Conservation (phyloP, 106 monocot genomes). For the Dactylorhiza incarnata region DNA sequence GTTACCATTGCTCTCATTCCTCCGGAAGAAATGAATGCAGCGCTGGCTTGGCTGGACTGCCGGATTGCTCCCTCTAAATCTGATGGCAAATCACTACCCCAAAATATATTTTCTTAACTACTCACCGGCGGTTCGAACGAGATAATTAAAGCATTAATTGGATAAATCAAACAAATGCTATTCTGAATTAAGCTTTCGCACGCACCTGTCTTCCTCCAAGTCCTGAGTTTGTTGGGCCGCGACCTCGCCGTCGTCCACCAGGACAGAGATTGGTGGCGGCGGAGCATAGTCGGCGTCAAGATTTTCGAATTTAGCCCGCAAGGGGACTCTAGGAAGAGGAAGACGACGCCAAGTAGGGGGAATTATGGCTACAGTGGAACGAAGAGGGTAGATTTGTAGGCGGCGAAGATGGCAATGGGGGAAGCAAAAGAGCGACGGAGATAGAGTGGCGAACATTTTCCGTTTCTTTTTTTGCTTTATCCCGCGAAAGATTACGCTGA, state of each 20-base stretch:
- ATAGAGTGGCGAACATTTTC: not conserved
- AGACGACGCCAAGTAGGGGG: not conserved
- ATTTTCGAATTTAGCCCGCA: slow-evolving; percentile 74
- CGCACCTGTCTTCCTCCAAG: slow-evolving; percentile 68
- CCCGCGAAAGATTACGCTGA: no score
- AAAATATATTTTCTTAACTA: not conserved
- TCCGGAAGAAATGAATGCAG: slow-evolving; percentile 49
- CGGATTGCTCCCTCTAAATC: slow-evolving; percentile 77
- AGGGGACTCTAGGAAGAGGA: slow-evolving; percentile 2
- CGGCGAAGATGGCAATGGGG: not conserved
- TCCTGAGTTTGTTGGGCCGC: slow-evolving; percentile 6
- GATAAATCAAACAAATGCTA: no score
- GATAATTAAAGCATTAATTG: not conserved
- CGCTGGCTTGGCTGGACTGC: slow-evolving; percentile 65
- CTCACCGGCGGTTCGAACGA: not conserved
- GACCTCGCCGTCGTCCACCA: not conserved
- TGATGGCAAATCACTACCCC: slow-evolving; percentile 68
- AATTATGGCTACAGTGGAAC: not conserved
- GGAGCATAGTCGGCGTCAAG: slow-evolving; percentile 34
- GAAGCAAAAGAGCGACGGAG: not conserved
- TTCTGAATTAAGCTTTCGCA: not conserved
- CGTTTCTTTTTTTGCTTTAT: not conserved
- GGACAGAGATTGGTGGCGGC: not conserved
- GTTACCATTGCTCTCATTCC: slow-evolving; percentile 85
- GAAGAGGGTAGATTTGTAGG: not conserved